Evolutionary conservation across 345 rosid species (phyloP), one percentile per base, ranked within the genome.

Genomic region (Acer yangbiense): DNA sequence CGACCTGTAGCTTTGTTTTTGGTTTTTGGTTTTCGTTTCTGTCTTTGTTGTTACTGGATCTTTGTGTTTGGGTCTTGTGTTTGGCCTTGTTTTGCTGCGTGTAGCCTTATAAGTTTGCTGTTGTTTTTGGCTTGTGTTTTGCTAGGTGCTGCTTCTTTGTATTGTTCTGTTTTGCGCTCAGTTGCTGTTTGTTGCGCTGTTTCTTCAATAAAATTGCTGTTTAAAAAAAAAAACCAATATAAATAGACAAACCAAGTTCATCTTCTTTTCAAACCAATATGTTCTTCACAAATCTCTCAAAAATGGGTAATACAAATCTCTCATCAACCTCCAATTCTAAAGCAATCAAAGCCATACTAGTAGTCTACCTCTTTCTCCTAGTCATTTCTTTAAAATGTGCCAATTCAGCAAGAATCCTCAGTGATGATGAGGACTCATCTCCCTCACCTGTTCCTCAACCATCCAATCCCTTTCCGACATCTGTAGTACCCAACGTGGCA

Each of bases 381-480:
- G 71, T 48, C n/a, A 7, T 35, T 39, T 18, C 64, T 12, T 12
- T 20, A 52, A 52, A 44, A 65, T 52, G 65, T 32, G 71, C 23
- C 70, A 41, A 41, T 35, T 64, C 78, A 16, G 41, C 66, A 0
- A 67, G 78, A 66, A 67, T 76, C 41, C 18, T 76, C 43, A 41
- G n/a, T 20, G 58, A 74, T 21, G 68, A 21, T 7, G 71, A 65
- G 10, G 32, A 50, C 39, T 35, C 39, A 35, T 50, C 63, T 75
- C 50, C 48, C 14, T 48, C 39, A 13, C 72, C 78, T 55, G 63
- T 67, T 39, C 69, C 69, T 21, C 77, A 7, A 65, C 43, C 48
- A 10, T 21, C 63, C 63, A 58, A n/a, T 7, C 63, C 7, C 0
- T 1, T 58, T n/a, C 21, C 27, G 6, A 58, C 63, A 58, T 25